Conservation (phyloP, 768 basidiomycete genomes). For the Tubosaeta sp. region DNA sequence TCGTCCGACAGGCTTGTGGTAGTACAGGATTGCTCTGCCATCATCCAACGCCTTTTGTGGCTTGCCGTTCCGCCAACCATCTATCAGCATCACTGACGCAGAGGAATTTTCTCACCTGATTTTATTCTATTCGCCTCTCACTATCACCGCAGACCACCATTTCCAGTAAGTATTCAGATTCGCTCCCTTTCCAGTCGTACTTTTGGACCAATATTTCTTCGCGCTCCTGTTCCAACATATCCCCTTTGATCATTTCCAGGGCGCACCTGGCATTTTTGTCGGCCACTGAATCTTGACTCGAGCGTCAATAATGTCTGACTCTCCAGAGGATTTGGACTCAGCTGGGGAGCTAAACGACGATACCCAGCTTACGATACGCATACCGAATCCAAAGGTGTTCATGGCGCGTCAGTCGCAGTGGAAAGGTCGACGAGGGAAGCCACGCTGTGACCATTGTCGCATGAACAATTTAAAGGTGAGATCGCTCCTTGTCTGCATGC, state of each 20-base stretch:
- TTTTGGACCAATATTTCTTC: slow-evolving; percentile 8
- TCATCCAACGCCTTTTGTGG: slow-evolving; percentile 18
- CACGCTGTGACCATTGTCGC: slow-evolving; percentile 71
- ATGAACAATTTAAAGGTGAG: slow-evolving; percentile 67
- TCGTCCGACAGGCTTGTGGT: slow-evolving; percentile 25
- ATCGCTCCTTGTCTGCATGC: slow-evolving; percentile 6
- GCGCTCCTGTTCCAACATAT: slow-evolving; percentile 7
- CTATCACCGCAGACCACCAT: slow-evolving; percentile 1
- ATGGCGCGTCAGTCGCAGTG: slow-evolving; percentile 69
- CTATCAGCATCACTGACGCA: slow-evolving; percentile 1
- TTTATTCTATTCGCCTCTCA: slow-evolving; percentile 8
- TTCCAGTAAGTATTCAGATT: slow-evolving; percentile 13
- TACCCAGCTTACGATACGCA: slow-evolving; percentile 56
- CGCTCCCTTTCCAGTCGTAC: slow-evolving; percentile 3
- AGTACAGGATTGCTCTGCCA: slow-evolving; percentile 27
- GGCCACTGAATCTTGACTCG: slow-evolving; percentile 6
- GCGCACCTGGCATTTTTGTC: slow-evolving; percentile 15
- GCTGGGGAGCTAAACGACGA: slow-evolving; percentile 43
- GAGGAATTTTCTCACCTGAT: slow-evolving; percentile 8
- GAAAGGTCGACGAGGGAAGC: slow-evolving; percentile 72
- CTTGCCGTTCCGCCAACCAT: slow-evolving; percentile 8
- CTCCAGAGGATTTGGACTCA: slow-evolving; percentile 36
- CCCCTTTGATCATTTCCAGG: slow-evolving; percentile 1
- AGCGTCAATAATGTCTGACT: slow-evolving; percentile 31
- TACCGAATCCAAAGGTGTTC: slow-evolving; percentile 63